These are phyloP conservation scores for Ustilago xerochloae DNA, from an alignment of 1,284 basidiomycete species.

Conservation along the genomic window DNA sequence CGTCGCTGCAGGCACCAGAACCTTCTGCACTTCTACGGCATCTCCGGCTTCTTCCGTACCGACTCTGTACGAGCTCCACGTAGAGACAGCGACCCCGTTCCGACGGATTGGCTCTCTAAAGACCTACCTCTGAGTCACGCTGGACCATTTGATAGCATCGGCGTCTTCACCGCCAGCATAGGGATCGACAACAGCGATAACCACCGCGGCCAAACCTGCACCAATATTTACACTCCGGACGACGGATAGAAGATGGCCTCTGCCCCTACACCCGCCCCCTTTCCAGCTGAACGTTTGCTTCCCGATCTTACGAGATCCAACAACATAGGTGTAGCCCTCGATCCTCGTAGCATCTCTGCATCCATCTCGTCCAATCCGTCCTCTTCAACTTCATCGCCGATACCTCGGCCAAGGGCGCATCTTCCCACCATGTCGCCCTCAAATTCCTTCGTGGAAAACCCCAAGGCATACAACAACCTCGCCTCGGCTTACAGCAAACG, in stretches of 20 bases:
- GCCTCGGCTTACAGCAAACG: slow-evolving; percentile 41
- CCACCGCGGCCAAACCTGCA: background rate
- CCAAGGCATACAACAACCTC: slow-evolving; percentile 31
- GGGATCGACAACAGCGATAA: background rate
- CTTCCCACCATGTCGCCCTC: slow-evolving; percentile 27
- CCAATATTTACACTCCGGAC: slow-evolving; percentile 4
- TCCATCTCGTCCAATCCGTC: background rate
- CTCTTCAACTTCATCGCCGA: slow-evolving; percentile 5
- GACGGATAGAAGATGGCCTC: slow-evolving; percentile 45
- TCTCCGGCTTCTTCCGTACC: background rate
- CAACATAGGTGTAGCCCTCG: slow-evolving; percentile 22
- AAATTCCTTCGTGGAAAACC: slow-evolving; percentile 15
- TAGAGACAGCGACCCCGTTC: too few relatives aligned
- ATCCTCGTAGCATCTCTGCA: slow-evolving; percentile 32
- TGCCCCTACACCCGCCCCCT: slow-evolving; percentile 29
- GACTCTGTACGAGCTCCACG: too few relatives aligned
- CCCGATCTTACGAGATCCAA: slow-evolving; percentile 14
- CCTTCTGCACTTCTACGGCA: background rate
- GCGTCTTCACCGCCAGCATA: background rate
- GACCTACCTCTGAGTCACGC: background rate
- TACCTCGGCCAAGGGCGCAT: slow-evolving; percentile 8
- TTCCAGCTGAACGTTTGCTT: slow-evolving; percentile 20
- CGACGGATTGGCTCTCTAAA: background rate
- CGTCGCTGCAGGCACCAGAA: background rate
- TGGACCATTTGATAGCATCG: background rate